Percentiles rank a stretch among this genome's conserved stretches.
Conservation (phyloP, 2,329 filamentous ascomycete species). For the Paecilomyces dactylethromorphus region DNA sequence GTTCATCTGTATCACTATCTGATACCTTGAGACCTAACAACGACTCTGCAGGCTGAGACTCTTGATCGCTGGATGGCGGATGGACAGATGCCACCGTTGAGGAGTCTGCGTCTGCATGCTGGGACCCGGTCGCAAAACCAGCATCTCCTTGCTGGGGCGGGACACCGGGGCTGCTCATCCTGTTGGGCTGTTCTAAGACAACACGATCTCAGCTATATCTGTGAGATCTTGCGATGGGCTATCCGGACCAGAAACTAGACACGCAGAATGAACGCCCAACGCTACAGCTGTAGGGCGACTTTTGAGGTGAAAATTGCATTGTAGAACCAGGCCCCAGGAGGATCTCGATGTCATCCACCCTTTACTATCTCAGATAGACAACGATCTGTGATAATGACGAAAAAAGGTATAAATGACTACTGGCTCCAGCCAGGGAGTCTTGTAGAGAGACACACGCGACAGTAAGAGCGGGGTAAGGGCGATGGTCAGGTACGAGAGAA, state of each 20-base stretch:
- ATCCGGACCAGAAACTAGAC: not conserved
- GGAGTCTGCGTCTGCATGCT: slow-evolving; percentile 10
- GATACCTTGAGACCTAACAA: not conserved
- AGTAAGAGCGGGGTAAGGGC: not conserved
- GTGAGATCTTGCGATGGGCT: not conserved
- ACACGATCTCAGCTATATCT: not conserved
- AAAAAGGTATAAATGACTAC: not conserved
- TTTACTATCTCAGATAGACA: not conserved
- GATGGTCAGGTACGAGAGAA: not conserved
- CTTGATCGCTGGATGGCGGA: not conserved
- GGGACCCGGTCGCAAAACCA: slow-evolving; percentile 5
- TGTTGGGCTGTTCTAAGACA: slow-evolving; percentile 5
- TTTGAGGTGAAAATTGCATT: slow-evolving; percentile 24
- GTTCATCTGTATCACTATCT: slow-evolving; percentile 6
- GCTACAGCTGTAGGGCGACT: slow-evolving; percentile 20
- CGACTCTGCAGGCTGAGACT: not conserved
- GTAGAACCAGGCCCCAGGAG: slow-evolving; percentile 17
- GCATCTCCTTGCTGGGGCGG: slow-evolving; percentile 12
- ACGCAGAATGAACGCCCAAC: slow-evolving; percentile 15
- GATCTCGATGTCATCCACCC: not conserved
- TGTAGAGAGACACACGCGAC: no score
- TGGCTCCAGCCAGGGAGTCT: not conserved
- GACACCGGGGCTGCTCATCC: slow-evolving; percentile 16
- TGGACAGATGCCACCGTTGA: slow-evolving; percentile 3
- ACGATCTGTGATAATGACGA: not conserved